A percentile compares a stretch with the other conserved stretches of the same genome.
Conservation (phyloP, 495 filamentous ascomycete species). For the Trichocladium antarcticum region DNA sequence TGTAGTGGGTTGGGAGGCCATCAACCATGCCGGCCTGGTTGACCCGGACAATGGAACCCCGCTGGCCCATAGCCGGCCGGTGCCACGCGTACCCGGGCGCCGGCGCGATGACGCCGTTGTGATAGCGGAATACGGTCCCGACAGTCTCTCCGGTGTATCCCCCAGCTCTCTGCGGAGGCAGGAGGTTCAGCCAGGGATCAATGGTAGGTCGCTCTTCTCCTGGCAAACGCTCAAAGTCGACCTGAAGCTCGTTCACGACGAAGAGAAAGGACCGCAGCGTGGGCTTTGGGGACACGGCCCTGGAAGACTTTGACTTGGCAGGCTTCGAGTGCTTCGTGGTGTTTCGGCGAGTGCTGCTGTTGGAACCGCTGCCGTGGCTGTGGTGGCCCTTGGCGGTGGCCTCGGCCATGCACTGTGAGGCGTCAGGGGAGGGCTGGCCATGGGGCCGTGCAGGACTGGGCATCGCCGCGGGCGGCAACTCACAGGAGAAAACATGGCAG, state of each 20-base stretch:
- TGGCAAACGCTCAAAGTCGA: constrained; percentile 4
- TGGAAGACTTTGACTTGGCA: not conserved
- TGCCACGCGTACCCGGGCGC: constrained; percentile 16
- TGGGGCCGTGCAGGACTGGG: no score
- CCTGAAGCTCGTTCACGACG: constrained; percentile 24
- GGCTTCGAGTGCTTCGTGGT: constrained; percentile 1
- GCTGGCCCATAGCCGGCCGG: not conserved
- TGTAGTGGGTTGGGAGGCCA: constrained; percentile 6
- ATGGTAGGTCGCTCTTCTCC: not conserved
- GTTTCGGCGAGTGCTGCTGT: not conserved
- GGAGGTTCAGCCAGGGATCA: constrained; percentile 21
- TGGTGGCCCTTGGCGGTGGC: not conserved
- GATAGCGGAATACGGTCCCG: constrained; percentile 23
- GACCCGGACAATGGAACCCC: constrained; percentile 11
- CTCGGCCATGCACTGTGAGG: not conserved
- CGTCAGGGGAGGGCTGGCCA: no score
- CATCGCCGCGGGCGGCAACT: no score
- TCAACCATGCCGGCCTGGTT: not conserved
- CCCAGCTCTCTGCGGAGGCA: constrained; percentile 14
- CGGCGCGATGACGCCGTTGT: constrained; percentile 9
- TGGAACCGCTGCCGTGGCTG: not conserved
- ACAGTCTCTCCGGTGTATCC: constrained; percentile 11
- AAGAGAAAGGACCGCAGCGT: constrained; percentile 22
- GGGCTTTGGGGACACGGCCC: not conserved
- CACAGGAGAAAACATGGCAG: not conserved